Percentiles rank a stretch among this genome's conserved stretches.
phyloP scores from a whole-genome alignment of 768 basidiomycete genomes.

The Asterophora parasitica region DNA sequence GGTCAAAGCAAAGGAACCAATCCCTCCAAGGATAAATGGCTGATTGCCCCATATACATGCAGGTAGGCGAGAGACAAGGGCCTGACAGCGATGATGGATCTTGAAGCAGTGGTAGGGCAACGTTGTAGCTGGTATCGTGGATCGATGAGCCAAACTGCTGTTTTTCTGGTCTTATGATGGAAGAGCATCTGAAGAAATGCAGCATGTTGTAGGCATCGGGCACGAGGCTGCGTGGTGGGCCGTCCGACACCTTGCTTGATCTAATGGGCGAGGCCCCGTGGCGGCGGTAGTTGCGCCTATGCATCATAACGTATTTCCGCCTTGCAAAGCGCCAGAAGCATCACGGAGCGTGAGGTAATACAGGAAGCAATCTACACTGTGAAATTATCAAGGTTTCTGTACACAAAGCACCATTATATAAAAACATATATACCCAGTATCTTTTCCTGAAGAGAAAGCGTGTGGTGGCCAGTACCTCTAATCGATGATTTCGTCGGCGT shows the following conservation, averaged over 20 bases:
- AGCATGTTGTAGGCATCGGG: conserved; percentile 5
- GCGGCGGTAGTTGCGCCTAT: background rate
- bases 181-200: background rate
- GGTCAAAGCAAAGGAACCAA: background rate
- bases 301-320: background rate
- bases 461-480: conserved; percentile 13
- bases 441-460: background rate
- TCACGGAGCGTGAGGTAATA: background rate
- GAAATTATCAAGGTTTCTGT: conserved; percentile 4
- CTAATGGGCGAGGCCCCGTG: background rate
- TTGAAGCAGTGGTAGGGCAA: background rate
- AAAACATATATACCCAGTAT: background rate
- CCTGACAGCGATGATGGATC: background rate
- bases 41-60: conserved; percentile 6
- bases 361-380: background rate
- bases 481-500: conserved; percentile 58
- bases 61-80: background rate
- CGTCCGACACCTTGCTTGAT: conserved; percentile 1
- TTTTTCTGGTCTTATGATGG: conserved; percentile 9
- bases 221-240: conserved; percentile 7
- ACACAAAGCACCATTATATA: conserved; percentile 10
- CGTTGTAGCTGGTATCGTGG: background rate
- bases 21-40: background rate
- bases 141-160: conserved; percentile 11
- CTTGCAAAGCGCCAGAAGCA: background rate